phyloP scores from a whole-genome alignment of 2,329 filamentous ascomycete species.

The Penicillium sclerotiorum region DNA sequence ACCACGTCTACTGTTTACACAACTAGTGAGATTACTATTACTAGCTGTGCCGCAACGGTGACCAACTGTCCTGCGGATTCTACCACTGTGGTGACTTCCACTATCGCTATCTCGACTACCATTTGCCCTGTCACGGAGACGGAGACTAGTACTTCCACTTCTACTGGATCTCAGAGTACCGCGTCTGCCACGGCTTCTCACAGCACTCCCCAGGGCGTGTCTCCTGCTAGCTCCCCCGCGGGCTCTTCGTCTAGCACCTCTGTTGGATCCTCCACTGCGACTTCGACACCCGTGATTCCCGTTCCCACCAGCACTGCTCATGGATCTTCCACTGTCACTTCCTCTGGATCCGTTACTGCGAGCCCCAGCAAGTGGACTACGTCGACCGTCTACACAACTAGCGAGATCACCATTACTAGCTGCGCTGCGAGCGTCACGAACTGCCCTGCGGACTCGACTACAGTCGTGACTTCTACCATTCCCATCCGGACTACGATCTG shows the following conservation, averaged over 20 bases:
- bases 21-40: slow-evolving; percentile 42
- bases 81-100: slow-evolving; percentile 6
- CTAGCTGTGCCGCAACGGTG: slow-evolving; percentile 44
- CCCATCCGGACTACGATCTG: slow-evolving; percentile 63
- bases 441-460: slow-evolving; percentile 56
- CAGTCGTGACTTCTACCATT: slow-evolving; percentile 57
- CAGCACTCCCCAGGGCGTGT: no score
- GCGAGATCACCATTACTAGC: slow-evolving; percentile 41
- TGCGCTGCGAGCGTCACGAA: slow-evolving; percentile 44
- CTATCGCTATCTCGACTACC: slow-evolving; percentile 8
- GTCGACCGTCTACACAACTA: slow-evolving; percentile 44
- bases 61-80: slow-evolving; percentile 56
- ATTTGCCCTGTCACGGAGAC: slow-evolving; percentile 18
- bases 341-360: neutral
- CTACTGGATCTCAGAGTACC: neutral
- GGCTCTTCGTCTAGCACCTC: neutral
- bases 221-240: neutral
- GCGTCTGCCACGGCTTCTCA: no score
- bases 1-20: slow-evolving; percentile 45
- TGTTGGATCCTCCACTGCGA: neutral
- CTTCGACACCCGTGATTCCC: neutral
- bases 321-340: neutral
- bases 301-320: neutral
- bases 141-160: neutral
- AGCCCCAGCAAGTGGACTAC: slow-evolving; percentile 24